phyloP scores from a whole-genome alignment of 306 rosid genomes.

The Vigna mungo region DNA sequence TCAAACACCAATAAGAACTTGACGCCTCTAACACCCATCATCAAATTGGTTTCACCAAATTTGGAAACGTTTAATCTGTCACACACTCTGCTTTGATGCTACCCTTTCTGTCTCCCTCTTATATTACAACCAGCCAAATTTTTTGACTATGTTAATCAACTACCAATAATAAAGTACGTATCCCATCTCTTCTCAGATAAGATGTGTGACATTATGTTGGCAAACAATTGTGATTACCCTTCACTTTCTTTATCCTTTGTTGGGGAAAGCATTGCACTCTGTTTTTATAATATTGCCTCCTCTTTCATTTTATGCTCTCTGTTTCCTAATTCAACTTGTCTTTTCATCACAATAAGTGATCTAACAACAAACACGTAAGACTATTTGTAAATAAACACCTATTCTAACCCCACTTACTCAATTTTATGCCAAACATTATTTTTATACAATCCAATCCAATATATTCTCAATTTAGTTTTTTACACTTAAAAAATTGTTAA shows the following conservation, averaged over 20 bases:
- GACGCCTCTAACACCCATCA: constrained; percentile 39
- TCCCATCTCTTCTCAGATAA: constrained; percentile 37
- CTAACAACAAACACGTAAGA: not conserved
- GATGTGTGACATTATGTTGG: constrained; percentile 40
- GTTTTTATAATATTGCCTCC: not conserved
- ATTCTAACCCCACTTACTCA: not conserved
- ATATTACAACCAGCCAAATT: constrained; percentile 33
- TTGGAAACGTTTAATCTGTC: constrained; percentile 46
- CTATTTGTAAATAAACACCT: not conserved
- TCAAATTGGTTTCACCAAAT: constrained; percentile 53
- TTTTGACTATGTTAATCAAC: constrained; percentile 40
- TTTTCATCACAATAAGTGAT: constrained; percentile 11
- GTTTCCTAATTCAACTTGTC: constrained; percentile 4
- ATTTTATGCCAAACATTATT: no score
- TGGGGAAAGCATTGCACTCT: constrained; percentile 38
- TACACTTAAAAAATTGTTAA: no score
- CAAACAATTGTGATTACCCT: constrained; percentile 17
- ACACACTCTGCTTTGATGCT: constrained; percentile 13
- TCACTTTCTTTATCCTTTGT: constrained; percentile 43
- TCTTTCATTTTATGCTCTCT: not conserved
- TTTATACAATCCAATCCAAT: no score
- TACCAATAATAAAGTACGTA: constrained; percentile 4
- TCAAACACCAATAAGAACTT: constrained; percentile 50
- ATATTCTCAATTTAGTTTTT: no score
- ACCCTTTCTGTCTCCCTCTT: constrained; percentile 50